These are phyloP conservation scores for Smittium mucronatum DNA, from an alignment of 371 early-diverging fungal genomes.

Conservation along the genomic window DNA sequence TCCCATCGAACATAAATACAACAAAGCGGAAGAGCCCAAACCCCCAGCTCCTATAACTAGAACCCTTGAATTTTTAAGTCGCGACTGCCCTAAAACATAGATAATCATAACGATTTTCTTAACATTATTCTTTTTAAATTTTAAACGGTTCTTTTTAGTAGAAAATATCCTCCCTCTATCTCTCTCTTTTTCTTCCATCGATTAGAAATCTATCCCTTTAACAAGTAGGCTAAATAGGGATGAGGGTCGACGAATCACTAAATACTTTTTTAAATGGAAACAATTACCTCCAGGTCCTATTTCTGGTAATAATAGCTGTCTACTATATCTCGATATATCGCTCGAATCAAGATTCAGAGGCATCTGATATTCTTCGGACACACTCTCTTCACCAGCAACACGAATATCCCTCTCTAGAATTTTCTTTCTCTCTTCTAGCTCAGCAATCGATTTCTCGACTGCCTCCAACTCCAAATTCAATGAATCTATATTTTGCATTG, in stretches of 20 bases:
- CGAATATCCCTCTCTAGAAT: not conserved
- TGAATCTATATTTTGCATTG: not conserved
- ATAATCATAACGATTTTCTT: not conserved
- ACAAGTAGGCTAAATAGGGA: not conserved
- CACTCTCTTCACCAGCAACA: not conserved
- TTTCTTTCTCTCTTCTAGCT: not conserved
- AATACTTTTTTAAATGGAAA: not conserved
- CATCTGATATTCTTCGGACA: not conserved
- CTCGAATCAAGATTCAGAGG: constrained; percentile 1
- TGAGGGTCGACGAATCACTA: too few relatives aligned
- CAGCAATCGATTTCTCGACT: not conserved
- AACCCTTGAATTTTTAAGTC: constrained; percentile 59
- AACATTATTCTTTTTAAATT: not conserved
- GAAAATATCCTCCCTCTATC: not conserved
- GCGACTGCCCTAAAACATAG: constrained; percentile 54
- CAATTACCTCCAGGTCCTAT: constrained; percentile 60
- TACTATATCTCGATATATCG: constrained; percentile 80
- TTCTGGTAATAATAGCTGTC: constrained; percentile 85
- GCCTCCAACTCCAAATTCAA: not conserved
- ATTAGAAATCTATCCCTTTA: not conserved
- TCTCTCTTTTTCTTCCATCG: not conserved
- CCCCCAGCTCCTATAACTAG: constrained; percentile 97
- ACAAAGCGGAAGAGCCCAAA: constrained; percentile 77
- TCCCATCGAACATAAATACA: constrained; percentile 91
- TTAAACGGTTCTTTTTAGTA: not conserved